Evolutionary conservation across 2,329 filamentous ascomycete species (phyloP).

Genomic region (Didymella segeticola): DNA sequence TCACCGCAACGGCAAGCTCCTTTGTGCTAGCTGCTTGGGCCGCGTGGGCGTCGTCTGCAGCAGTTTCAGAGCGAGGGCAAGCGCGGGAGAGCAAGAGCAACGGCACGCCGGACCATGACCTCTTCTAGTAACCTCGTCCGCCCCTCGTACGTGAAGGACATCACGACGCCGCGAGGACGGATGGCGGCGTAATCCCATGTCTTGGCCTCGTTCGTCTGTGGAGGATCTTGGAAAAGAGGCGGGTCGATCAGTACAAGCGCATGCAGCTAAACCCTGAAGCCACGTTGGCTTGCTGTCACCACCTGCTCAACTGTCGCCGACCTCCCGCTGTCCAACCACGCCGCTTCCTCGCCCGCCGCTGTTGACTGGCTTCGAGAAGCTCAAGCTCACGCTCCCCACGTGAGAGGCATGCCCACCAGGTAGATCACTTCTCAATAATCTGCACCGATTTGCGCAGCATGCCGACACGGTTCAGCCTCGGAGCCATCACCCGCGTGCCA

Average conservation of each 20-base stretch:
- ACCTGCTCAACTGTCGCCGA: slow-evolving; percentile 31
- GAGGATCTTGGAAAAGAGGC: slow-evolving; percentile 47
- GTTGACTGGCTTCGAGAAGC: slow-evolving; percentile 32
- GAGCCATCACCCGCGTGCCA: slow-evolving; percentile 9
- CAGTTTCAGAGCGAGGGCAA: slow-evolving; percentile 45
- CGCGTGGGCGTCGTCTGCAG: slow-evolving; percentile 34
- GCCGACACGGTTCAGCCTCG: slow-evolving; percentile 12
- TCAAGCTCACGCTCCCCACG: too few species aligned
- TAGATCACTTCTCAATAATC: slow-evolving; percentile 9
- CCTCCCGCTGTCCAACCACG: slow-evolving; percentile 28
- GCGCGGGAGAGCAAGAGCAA: slow-evolving; percentile 38
- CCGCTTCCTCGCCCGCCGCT: neutral
- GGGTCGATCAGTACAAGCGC: slow-evolving; percentile 51
- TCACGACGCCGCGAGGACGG: slow-evolving; percentile 41
- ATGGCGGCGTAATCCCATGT: slow-evolving; percentile 38
- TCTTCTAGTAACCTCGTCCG: slow-evolving; percentile 42
- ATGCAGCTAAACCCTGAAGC: slow-evolving; percentile 50
- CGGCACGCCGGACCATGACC: slow-evolving; percentile 37
- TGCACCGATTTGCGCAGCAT: slow-evolving; percentile 15
- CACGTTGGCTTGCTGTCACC: slow-evolving; percentile 46
- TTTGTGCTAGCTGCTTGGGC: slow-evolving; percentile 28
- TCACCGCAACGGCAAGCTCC: slow-evolving; percentile 27
- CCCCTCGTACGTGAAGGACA: slow-evolving; percentile 37
- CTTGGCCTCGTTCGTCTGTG: slow-evolving; percentile 47
- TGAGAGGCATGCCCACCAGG: slow-evolving; percentile 27